Evolutionary conservation across 73 alveolate species (phyloP).

Genomic region (Halteria grandinella): DNA sequence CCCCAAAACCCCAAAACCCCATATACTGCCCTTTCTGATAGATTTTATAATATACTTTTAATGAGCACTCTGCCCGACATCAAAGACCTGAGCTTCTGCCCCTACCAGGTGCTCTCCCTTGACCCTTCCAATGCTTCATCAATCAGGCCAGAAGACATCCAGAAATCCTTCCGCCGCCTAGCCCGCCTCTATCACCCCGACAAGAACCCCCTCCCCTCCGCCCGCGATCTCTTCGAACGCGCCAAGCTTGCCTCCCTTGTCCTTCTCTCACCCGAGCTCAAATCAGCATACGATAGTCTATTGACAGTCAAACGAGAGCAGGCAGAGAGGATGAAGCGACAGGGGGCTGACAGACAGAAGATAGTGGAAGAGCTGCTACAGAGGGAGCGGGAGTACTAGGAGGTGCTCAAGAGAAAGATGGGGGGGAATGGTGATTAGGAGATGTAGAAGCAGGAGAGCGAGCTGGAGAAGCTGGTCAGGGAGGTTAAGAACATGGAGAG

Average conservation of each 20-base stretch:
- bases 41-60: no score
- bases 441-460: constrained; percentile 12
- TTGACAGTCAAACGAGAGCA: constrained; percentile 9
- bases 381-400: constrained; percentile 44
- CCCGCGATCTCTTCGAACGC: constrained; percentile 30
- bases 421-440: constrained; percentile 1
- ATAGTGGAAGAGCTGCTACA: constrained; percentile 7
- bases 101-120: constrained; percentile 20
- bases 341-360: constrained; percentile 32
- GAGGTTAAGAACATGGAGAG: neutral
- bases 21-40: no score
- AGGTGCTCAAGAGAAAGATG: constrained; percentile 6
- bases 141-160: neutral
- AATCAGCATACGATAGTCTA: constrained; percentile 6
- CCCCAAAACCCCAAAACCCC: no score
- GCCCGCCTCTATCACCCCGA: constrained; percentile 44
- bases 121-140: constrained; percentile 1
- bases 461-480: constrained; percentile 11
- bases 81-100: constrained; percentile 5
- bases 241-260: constrained; percentile 15
- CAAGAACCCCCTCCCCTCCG: constrained; percentile 21
- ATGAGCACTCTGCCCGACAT: no score
- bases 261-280: neutral
- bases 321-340: constrained; percentile 18
- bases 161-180: constrained; percentile 16